Base-by-base conservation (phyloP, 257 asterid genomes). In the Galeopsis tetrahit region DNA sequence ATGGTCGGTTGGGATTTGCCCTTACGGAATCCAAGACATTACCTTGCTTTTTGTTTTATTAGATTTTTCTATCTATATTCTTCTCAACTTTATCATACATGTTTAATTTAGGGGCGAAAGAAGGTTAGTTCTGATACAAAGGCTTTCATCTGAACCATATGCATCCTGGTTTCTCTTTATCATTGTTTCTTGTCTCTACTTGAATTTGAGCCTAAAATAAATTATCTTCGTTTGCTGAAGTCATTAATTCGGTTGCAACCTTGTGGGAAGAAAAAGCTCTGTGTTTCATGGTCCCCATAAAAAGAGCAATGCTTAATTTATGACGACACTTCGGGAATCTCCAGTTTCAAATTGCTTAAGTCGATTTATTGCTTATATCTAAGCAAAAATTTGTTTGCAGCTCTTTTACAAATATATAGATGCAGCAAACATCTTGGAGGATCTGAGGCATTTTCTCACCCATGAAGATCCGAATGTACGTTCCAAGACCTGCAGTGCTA, bases 391-490 rank as follows among this genome's bases (percentile, higher is more conserved):
- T 9, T 75, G 17, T 67, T 6, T 83, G 85, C 95, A 92, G 99
- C 77, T 67, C 59, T 95, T 90, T 74, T 90, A 95, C 51, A 87
- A 85, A 63, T 68, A 85, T 75, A 90, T 95, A 40, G 82, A 86
- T 71, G 87, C 89, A 52, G 99, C 98, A 10, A 91, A 86, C 71
- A 87, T 95, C 78, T 75, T 90, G 86, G 90, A 79, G 72, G 85
- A 85, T 66, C 85, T 95, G 80, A 92, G 85, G 83, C 83, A 73
- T 71, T 88, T 88, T 77, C 92, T 95, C 68, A 82, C 83, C 36
- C 93, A 95, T 68, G 95, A 90, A 77, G 99, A 95, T 79, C 86
- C 97, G 42, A 92, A 95, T 78, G 60, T 95, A 51, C 98, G 98
- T 63, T 86, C 98, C 59, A 92, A 92, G 85, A 80, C 97, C 66